Conservation (phyloP, 495 filamentous ascomycete genomes). For the Cudoniella acicularis region DNA sequence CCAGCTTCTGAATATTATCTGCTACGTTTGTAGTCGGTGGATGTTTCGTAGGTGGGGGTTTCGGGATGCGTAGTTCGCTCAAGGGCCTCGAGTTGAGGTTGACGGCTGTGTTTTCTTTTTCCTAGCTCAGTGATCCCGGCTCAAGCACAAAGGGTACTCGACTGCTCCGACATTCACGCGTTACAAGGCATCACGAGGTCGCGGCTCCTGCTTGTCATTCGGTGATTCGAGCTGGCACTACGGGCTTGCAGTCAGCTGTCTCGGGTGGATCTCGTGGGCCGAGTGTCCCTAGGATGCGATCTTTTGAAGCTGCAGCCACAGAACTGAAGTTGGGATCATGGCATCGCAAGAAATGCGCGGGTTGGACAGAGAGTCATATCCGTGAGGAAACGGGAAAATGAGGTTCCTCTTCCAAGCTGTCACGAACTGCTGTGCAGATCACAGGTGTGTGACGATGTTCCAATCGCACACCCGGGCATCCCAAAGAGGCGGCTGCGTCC, state of each 20-base stretch:
- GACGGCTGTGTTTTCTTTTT: not conserved
- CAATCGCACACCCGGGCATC: no score
- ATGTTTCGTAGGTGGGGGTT: not conserved
- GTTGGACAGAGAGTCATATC: no score
- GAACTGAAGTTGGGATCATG: not conserved
- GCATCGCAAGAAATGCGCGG: no score
- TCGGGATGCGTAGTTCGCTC: no score
- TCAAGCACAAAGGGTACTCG: no score
- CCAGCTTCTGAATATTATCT: no score
- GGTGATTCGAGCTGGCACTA: constrained; percentile 4
- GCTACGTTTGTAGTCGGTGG: not conserved
- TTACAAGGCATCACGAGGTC: constrained; percentile 2
- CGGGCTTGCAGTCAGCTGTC: not conserved
- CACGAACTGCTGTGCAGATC: no score
- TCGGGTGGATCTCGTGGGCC: not conserved
- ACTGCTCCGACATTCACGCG: not conserved
- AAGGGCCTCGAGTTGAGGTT: no score
- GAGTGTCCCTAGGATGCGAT: not conserved
- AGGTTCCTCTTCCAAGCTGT: no score
- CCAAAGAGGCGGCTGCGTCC: no score
- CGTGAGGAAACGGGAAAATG: no score
- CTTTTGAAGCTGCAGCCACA: not conserved
- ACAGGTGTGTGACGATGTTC: no score
- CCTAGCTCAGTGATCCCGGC: not conserved
- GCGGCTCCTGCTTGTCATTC: not conserved